phyloP scores from a whole-genome alignment of 2,329 filamentous ascomycete genomes.

The Emergomyces pasteurianus region DNA sequence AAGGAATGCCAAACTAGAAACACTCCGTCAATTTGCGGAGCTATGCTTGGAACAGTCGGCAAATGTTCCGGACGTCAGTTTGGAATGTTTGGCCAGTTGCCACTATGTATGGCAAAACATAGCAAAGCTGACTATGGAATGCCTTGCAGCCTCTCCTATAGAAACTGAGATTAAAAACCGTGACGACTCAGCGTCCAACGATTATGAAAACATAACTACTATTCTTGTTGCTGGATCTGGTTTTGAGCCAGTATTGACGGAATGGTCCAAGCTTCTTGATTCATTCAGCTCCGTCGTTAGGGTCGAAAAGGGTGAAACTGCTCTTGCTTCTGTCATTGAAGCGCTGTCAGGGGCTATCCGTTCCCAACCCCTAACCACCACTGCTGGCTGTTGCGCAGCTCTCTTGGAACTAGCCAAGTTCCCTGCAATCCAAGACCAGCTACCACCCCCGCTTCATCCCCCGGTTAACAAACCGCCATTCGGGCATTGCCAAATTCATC shows the following conservation, averaged over 20 bases:
- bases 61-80: background rate
- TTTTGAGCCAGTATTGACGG: slow-evolving; percentile 17
- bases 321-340: slow-evolving; percentile 57
- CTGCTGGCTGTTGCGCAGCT: slow-evolving; percentile 24
- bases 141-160: slow-evolving; percentile 31
- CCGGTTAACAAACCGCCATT: background rate
- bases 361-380: slow-evolving; percentile 11
- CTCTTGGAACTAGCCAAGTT: slow-evolving; percentile 27
- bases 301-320: slow-evolving; percentile 55
- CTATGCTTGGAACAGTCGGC: slow-evolving; percentile 13
- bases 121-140: slow-evolving; percentile 21
- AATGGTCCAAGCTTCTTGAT: slow-evolving; percentile 44
- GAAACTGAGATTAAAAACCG: slow-evolving; percentile 28
- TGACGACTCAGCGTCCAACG: slow-evolving; percentile 45
- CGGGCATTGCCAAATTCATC: background rate
- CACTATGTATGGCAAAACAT: slow-evolving; percentile 26
- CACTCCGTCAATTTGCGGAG: slow-evolving; percentile 27
- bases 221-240: slow-evolving; percentile 50
- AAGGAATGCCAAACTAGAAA: slow-evolving; percentile 26
- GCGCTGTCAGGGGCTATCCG: slow-evolving; percentile 50
- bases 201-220: slow-evolving; percentile 57
- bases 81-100: background rate
- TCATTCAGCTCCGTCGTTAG: slow-evolving; percentile 45
- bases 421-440: slow-evolving; percentile 11
- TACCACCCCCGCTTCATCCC: slow-evolving; percentile 15